These are phyloP conservation scores for Alternaria brassicae DNA, from an alignment of 2,329 filamentous ascomycete genomes.

Conservation along the genomic window DNA sequence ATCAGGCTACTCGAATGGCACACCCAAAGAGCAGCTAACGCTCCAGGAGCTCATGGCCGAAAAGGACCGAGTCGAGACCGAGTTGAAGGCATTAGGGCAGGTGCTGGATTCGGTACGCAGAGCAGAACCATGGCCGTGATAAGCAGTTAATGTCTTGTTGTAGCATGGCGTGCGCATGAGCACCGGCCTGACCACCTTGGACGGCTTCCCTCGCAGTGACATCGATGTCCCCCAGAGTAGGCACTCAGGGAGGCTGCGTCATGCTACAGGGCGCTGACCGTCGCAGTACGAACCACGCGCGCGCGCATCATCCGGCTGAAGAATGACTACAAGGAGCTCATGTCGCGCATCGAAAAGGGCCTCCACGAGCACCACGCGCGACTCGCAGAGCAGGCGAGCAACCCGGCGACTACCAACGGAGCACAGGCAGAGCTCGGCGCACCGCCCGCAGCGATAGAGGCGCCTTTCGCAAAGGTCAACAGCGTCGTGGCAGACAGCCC, in stretches of 20 bases:
- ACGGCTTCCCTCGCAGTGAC: constrained; percentile 91
- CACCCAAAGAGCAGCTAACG: constrained; percentile 67
- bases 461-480: constrained; percentile 89
- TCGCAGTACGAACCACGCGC: constrained; percentile 87
- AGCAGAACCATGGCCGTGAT: neutral
- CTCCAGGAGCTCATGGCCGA: constrained; percentile 81
- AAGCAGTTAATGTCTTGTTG: constrained; percentile 25
- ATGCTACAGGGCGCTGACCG: constrained; percentile 53
- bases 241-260: constrained; percentile 21
- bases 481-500: constrained; percentile 79
- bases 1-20: constrained; percentile 66
- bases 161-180: constrained; percentile 95
- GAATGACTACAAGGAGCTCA: constrained; percentile 92
- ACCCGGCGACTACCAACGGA: constrained; percentile 44
- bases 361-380: constrained; percentile 92
- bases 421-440: constrained; percentile 32
- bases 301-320: constrained; percentile 86
- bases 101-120: constrained; percentile 83
- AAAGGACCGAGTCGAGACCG: constrained; percentile 84
- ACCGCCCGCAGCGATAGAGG: constrained; percentile 55
- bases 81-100: constrained; percentile 81
- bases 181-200: constrained; percentile 82
- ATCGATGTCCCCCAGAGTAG: constrained; percentile 94
- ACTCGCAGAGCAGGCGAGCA: constrained; percentile 56
- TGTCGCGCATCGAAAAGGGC: constrained; percentile 80